Conservation (phyloP, 805 yeast species). For the Sugiyamaella valdiviana region DNA sequence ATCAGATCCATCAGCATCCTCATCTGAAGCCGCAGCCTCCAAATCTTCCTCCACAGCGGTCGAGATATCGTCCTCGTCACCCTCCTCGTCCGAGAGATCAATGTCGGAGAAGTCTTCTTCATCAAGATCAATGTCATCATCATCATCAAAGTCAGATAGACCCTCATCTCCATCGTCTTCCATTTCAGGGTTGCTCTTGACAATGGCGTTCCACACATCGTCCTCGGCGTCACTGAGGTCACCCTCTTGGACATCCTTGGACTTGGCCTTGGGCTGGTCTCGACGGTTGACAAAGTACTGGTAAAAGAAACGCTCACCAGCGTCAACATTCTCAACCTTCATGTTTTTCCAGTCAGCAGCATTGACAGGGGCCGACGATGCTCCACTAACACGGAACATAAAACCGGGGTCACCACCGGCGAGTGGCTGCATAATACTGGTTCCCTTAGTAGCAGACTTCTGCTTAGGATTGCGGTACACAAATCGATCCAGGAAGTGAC, state of each 20-base stretch:
- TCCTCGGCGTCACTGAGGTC: slow-evolving; percentile 44
- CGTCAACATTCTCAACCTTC: slow-evolving; percentile 59
- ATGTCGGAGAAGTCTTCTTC: slow-evolving; percentile 9
- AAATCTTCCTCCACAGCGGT: neutral
- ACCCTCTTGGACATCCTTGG: slow-evolving; percentile 19
- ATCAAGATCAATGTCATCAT: slow-evolving; percentile 28
- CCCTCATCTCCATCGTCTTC: slow-evolving; percentile 40
- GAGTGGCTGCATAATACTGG: slow-evolving; percentile 95
- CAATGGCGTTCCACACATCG: slow-evolving; percentile 76
- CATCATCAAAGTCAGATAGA: slow-evolving; percentile 34
- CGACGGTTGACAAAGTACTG: slow-evolving; percentile 71
- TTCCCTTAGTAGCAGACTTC: slow-evolving; percentile 61
- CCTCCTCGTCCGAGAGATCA: slow-evolving; percentile 30
- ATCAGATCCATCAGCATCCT: slow-evolving; percentile 24
- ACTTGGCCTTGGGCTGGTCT: slow-evolving; percentile 28
- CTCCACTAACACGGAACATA: slow-evolving; percentile 11
- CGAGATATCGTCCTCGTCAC: slow-evolving; percentile 21
- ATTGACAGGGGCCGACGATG: slow-evolving; percentile 56
- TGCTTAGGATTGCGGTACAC: slow-evolving; percentile 89
- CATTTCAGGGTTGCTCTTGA: slow-evolving; percentile 65
- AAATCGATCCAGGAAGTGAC: slow-evolving; percentile 91
- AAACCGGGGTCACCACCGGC: slow-evolving; percentile 54
- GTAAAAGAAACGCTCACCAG: slow-evolving; percentile 83
- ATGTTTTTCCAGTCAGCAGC: slow-evolving; percentile 71
- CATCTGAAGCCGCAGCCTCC: slow-evolving; percentile 27